A percentile compares a stretch with the other conserved stretches of the same genome.
phyloP scores from a whole-genome alignment of 2,329 filamentous ascomycete genomes.

The Ophiostoma piceae region DNA sequence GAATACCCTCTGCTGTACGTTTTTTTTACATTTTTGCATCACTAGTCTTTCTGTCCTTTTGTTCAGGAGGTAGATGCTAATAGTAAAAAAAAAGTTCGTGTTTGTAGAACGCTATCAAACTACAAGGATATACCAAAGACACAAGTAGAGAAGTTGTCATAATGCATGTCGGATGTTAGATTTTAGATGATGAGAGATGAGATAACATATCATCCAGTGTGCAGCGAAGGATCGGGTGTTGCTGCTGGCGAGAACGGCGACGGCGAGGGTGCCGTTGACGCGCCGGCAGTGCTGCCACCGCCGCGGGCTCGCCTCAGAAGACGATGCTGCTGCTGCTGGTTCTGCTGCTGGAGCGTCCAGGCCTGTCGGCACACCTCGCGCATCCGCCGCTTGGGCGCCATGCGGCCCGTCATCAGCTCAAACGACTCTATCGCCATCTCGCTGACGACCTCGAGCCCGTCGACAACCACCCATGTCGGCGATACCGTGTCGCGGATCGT shows the following conservation, averaged over 20 bases:
- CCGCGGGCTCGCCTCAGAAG: background rate
- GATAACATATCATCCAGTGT: background rate
- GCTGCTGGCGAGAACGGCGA: background rate
- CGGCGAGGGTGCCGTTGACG: background rate
- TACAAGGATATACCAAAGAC: background rate
- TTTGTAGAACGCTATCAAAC: background rate
- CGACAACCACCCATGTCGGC: slow-evolving; percentile 63
- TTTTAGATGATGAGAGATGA: background rate
- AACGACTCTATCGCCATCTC: slow-evolving; percentile 75
- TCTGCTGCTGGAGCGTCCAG: slow-evolving; percentile 38
- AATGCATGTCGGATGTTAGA: background rate
- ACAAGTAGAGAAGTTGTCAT: background rate
- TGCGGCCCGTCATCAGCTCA: slow-evolving; percentile 67
- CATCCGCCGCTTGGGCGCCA: slow-evolving; percentile 65
- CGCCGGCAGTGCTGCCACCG: background rate
- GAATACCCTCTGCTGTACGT: no score
- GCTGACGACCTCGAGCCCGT: slow-evolving; percentile 65
- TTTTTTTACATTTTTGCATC: no score
- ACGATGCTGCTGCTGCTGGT: background rate
- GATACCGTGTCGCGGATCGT: slow-evolving; percentile 43
- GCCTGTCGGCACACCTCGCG: slow-evolving; percentile 49
- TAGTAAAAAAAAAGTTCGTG: background rate
- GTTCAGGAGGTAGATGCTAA: no score
- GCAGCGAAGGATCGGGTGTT: slow-evolving; percentile 3
- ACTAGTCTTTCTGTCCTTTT: no score